Evolutionary conservation across 352 stramenopile species (phyloP).

Genomic region (Thraustochytrium striatum): DNA sequence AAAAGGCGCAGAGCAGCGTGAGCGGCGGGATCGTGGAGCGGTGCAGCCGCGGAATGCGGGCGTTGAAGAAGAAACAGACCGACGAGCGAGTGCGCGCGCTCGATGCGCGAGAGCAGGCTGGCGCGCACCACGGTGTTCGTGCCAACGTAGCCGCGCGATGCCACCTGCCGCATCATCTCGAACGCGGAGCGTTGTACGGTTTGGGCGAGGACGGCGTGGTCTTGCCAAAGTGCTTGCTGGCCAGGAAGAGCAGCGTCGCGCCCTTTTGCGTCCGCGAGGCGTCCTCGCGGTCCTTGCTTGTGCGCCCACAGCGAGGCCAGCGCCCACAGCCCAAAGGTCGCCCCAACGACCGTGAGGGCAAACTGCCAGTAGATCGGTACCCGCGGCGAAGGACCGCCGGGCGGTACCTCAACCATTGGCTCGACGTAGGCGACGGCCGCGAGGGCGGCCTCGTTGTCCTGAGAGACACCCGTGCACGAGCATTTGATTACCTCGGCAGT

Average conservation of each 20-base stretch:
- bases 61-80: slow-evolving; percentile 13
- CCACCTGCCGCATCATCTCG: background rate
- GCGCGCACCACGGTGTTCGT: background rate
- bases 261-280: background rate
- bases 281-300: background rate
- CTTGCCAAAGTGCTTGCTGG: background rate
- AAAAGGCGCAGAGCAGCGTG: background rate
- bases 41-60: background rate
- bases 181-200: slow-evolving; percentile 3
- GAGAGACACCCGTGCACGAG: too few relatives aligned
- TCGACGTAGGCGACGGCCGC: too few relatives aligned
- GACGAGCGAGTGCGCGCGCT: slow-evolving; percentile 7
- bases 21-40: background rate
- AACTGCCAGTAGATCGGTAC: too few relatives aligned
- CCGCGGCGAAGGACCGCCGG: too few relatives aligned
- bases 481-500: too few relatives aligned
- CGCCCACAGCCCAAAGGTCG: background rate
- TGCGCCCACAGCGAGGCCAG: background rate
- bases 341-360: background rate
- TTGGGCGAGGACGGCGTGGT: background rate
- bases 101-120: background rate
- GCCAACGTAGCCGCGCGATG: background rate
- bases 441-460: too few relatives aligned
- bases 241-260: slow-evolving; percentile 30
- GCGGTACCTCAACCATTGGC: too few relatives aligned